A percentile compares a stretch with the other conserved stretches of the same genome.
phyloP scores from a whole-genome alignment of 352 stramenopile species.

The Phytopythium mirpurense region DNA sequence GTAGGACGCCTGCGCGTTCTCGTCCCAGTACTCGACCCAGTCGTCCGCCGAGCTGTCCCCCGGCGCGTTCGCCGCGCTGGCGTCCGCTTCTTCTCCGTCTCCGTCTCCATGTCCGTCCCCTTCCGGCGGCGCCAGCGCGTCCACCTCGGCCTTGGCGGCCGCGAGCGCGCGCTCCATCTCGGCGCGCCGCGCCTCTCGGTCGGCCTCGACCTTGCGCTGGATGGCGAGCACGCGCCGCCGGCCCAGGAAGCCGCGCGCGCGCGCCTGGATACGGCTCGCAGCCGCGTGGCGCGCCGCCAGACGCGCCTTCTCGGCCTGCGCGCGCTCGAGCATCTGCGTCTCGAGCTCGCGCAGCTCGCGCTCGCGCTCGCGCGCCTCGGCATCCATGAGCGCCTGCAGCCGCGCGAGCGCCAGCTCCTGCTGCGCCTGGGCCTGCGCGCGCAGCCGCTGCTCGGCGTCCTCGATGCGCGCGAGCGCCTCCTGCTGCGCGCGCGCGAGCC shows the following conservation, averaged over 20 bases:
- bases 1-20: constrained; percentile 84
- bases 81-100: constrained; percentile 1
- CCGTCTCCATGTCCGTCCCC: constrained; percentile 1
- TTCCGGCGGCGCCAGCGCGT: constrained; percentile 20
- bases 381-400: constrained; percentile 67
- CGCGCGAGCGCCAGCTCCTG: constrained; percentile 63
- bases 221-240: constrained; percentile 46
- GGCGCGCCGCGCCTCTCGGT: constrained; percentile 50
- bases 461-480: constrained; percentile 48
- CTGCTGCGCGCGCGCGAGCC: constrained; percentile 41
- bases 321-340: constrained; percentile 69
- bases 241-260: constrained; percentile 49
- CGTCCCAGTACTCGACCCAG: constrained; percentile 90
- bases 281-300: constrained; percentile 42
- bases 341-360: constrained; percentile 72
- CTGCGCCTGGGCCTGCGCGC: constrained; percentile 49
- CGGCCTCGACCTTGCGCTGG: constrained; percentile 58
- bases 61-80: constrained; percentile 5
- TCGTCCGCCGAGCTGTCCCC: constrained; percentile 33
- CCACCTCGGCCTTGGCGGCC: constrained; percentile 51
- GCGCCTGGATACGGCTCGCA: constrained; percentile 53
- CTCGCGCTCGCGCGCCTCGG: constrained; percentile 52
- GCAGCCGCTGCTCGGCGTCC: constrained; percentile 50
- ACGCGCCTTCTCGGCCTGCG: constrained; percentile 54
- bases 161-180: constrained; percentile 53